Conservation (phyloP, 371 early-diverging fungal species). For the Mucor piriformis region DNA sequence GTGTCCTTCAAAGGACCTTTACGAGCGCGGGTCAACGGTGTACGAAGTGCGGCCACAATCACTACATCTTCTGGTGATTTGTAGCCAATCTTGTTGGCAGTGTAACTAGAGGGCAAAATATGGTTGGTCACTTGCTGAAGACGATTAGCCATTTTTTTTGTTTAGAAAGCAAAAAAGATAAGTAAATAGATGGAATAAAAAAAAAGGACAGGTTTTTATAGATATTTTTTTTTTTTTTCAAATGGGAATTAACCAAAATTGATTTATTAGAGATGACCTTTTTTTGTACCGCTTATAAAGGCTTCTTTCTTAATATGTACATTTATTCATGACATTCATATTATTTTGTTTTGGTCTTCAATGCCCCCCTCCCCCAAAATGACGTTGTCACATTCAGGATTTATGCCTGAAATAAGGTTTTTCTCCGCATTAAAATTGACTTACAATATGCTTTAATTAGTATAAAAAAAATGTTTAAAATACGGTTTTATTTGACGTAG, state of each 20-base stretch:
- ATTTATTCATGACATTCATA: slow-evolving; percentile 4
- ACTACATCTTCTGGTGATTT: slow-evolving; percentile 87
- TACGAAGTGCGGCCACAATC: slow-evolving; percentile 86
- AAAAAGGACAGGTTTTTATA: not conserved
- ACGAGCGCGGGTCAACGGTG: slow-evolving; percentile 88
- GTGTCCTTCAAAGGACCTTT: slow-evolving; percentile 95
- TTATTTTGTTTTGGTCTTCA: too few relatives aligned
- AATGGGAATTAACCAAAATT: slow-evolving; percentile 11
- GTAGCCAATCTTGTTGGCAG: slow-evolving; percentile 56
- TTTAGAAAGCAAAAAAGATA: not conserved
- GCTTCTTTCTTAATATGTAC: slow-evolving; percentile 1
- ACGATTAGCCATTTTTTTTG: slow-evolving; percentile 7
- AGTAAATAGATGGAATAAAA: not conserved
- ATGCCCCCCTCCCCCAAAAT: too few relatives aligned
- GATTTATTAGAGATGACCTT: slow-evolving; percentile 8
- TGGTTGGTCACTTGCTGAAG: slow-evolving; percentile 24
- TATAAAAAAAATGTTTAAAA: too few relatives aligned
- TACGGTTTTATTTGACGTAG: too few relatives aligned
- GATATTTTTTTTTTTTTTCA: slow-evolving; percentile 5
- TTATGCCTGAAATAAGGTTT: not conserved
- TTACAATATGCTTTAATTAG: too few relatives aligned
- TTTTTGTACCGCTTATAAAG: not conserved
- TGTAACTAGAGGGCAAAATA: slow-evolving; percentile 9
- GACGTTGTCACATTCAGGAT: not conserved
- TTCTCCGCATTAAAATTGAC: too few relatives aligned